Evolutionary conservation across 805 yeast species (phyloP).

Genomic region (Suhomyces canberraensis): DNA sequence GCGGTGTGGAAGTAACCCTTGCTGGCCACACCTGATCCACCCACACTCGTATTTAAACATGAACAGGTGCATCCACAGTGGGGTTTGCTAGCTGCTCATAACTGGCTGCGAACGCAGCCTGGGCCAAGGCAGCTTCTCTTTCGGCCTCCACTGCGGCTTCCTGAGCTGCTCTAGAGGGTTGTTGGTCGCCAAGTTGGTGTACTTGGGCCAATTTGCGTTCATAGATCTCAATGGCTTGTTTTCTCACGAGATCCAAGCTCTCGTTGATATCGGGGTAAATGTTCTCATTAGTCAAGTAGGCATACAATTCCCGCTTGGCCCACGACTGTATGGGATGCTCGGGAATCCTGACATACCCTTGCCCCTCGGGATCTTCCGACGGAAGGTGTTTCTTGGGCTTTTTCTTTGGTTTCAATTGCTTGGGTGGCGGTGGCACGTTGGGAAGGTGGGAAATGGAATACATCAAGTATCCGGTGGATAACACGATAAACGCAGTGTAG

Average conservation of each 20-base stretch:
- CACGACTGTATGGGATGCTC: constrained; percentile 10
- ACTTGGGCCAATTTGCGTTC: constrained; percentile 1
- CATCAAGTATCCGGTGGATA: constrained; percentile 26
- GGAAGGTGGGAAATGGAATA: constrained; percentile 19
- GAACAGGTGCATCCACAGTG: too few species aligned
- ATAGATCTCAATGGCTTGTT: constrained; percentile 12
- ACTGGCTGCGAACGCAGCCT: constrained; percentile 1
- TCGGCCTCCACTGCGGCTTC: background rate
- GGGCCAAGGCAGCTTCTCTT: background rate
- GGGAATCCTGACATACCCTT: background rate
- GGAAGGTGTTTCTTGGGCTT: constrained; percentile 1
- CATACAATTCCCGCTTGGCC: constrained; percentile 17
- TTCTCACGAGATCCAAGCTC: constrained; percentile 10
- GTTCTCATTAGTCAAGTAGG: constrained; percentile 12
- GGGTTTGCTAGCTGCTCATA: too few species aligned
- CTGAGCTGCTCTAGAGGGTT: background rate
- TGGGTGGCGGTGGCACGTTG: constrained; percentile 9
- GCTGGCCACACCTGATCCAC: too few species aligned
- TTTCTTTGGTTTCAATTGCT: constrained; percentile 6
- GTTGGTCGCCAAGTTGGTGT: too few species aligned
- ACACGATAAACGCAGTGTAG: constrained; percentile 30
- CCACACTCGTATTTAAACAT: too few species aligned
- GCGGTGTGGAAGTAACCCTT: too few species aligned
- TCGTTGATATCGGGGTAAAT: constrained; percentile 19
- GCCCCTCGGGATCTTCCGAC: background rate